phyloP scores from a whole-genome alignment of 1,284 basidiomycete species.

The Cerrena zonata region DNA sequence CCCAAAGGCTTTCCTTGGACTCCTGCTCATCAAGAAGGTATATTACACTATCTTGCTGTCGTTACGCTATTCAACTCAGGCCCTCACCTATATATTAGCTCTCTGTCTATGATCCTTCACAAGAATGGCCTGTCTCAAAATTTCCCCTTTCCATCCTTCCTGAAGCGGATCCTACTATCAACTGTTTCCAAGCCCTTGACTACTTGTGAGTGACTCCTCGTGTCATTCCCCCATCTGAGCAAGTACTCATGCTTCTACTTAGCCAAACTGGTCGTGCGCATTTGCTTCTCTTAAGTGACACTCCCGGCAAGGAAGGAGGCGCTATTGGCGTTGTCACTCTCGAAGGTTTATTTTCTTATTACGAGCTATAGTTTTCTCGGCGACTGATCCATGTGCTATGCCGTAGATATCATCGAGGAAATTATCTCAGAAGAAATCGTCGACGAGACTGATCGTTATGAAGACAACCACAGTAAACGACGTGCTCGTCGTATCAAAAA shows the following conservation, averaged over 20 bases:
- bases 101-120: constrained; percentile 83
- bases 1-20: constrained; percentile 75
- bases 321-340: constrained; percentile 79
- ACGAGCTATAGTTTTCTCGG: not conserved
- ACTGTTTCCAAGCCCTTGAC: constrained; percentile 79
- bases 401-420: constrained; percentile 72
- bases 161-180: constrained; percentile 82
- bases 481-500: constrained; percentile 67
- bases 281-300: constrained; percentile 79
- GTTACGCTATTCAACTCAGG: too few relatives aligned
- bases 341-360: constrained; percentile 46
- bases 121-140: constrained; percentile 68
- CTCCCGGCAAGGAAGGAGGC: constrained; percentile 76
- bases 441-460: constrained; percentile 84
- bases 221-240: not conserved
- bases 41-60: not conserved
- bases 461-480: constrained; percentile 77
- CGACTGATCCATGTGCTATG: not conserved
- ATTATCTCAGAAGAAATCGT: constrained; percentile 86
- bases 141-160: constrained; percentile 82
- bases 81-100: constrained; percentile 50
- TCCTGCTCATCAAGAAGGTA: constrained; percentile 83
- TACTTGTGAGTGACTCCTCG: constrained; percentile 59
- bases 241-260: constrained; percentile 11
- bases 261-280: constrained; percentile 96